Percentiles rank a stretch among this genome's conserved stretches.
These are phyloP conservation scores for Botrytis medusae DNA, from an alignment of 2,329 filamentous ascomycete genomes.

Conservation along the genomic window DNA sequence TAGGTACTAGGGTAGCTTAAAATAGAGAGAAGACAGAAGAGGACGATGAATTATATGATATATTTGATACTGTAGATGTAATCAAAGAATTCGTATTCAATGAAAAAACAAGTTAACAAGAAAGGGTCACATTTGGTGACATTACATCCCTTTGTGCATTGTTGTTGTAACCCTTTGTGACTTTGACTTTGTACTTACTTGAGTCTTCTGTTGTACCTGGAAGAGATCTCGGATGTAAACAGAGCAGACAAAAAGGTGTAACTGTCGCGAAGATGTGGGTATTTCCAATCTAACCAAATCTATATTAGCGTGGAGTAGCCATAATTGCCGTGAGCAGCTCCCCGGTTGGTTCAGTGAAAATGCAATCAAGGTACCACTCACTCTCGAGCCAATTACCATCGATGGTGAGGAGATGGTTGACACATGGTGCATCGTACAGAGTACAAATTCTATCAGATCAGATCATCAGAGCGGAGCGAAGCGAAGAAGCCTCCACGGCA, in stretches of 20 bases:
- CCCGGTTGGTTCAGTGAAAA: background rate
- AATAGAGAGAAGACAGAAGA: background rate
- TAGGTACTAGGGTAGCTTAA: background rate
- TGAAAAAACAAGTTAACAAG: background rate
- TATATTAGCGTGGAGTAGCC: background rate
- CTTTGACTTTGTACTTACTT: background rate
- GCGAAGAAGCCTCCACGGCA: conserved; percentile 9
- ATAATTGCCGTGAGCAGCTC: background rate
- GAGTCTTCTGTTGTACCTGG: background rate
- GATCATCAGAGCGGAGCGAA: background rate
- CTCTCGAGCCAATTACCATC: background rate
- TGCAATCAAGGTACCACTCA: background rate
- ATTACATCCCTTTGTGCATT: background rate
- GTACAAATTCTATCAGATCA: background rate
- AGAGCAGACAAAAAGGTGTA: background rate
- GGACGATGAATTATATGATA: background rate
- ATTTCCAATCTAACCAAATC: background rate
- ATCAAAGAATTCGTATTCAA: background rate
- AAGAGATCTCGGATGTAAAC: background rate
- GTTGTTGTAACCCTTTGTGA: background rate
- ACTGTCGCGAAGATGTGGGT: background rate
- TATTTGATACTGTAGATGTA: background rate
- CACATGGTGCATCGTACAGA: no score
- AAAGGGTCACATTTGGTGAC: background rate
- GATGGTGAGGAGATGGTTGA: no score